A percentile compares a stretch with the other conserved stretches of the same genome.
These are phyloP conservation scores for Exophiala sideris DNA, from an alignment of 2,329 filamentous ascomycete species.

Conservation along the genomic window DNA sequence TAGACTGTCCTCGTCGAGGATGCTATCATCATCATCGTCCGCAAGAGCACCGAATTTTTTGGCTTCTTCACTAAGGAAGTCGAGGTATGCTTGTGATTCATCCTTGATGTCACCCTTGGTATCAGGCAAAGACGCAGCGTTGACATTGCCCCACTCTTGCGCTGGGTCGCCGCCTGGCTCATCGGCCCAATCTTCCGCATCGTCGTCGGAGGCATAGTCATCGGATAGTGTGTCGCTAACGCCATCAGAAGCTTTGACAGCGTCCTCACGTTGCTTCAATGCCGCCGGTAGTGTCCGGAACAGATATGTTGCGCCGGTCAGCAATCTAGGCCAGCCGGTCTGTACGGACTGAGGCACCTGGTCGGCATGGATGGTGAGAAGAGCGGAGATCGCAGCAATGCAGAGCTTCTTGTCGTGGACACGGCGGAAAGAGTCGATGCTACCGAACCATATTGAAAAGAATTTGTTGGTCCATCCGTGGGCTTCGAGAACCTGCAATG, in stretches of 20 bases:
- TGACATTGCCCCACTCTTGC: conserved; percentile 60
- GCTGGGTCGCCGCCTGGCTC: conserved; percentile 48
- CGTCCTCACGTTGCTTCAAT: conserved; percentile 87
- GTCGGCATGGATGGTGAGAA: conserved; percentile 73
- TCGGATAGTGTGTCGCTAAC: conserved; percentile 64
- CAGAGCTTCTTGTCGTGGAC: conserved; percentile 99
- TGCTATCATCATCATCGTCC: conserved; percentile 76
- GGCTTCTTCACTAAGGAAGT: conserved; percentile 93
- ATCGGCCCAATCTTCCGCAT: conserved; percentile 78
- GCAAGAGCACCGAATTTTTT: conserved; percentile 74
- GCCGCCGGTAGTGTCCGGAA: conserved; percentile 89
- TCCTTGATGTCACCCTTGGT: conserved; percentile 69
- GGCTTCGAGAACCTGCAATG: conserved; percentile 81
- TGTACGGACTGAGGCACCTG: conserved; percentile 91
- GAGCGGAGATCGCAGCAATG: conserved; percentile 84
- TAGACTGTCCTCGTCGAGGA: conserved; percentile 87
- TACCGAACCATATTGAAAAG: conserved; percentile 97
- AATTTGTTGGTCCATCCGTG: conserved; percentile 98
- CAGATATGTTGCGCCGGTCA: conserved; percentile 82
- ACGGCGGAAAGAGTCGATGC: conserved; percentile 85
- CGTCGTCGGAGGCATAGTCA: conserved; percentile 62
- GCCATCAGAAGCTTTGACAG: conserved; percentile 62
- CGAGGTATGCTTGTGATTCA: conserved; percentile 89
- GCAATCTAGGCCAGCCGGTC: conserved; percentile 87
- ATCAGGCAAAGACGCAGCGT: conserved; percentile 58